These are phyloP conservation scores for Coniella lustricola DNA, from an alignment of 2,329 filamentous ascomycete species.

Conservation along the genomic window DNA sequence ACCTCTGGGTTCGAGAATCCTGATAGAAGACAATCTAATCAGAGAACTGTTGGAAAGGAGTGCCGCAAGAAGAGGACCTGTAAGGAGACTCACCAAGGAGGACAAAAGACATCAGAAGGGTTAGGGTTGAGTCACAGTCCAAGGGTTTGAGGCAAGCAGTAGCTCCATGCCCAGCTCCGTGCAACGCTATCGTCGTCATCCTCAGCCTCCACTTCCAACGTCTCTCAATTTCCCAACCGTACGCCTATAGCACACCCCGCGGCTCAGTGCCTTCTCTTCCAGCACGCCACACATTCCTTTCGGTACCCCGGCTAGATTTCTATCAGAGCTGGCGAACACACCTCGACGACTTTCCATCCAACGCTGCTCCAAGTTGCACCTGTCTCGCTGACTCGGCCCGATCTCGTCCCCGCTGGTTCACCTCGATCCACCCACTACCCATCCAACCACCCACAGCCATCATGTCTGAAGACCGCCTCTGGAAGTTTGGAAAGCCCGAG, in stretches of 20 bases:
- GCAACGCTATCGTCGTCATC: slow-evolving; percentile 15
- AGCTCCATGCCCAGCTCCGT: slow-evolving; percentile 6
- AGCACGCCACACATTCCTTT: no score
- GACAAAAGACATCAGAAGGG: neutral
- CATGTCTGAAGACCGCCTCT: slow-evolving; percentile 60
- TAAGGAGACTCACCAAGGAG: no score
- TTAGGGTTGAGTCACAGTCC: slow-evolving; percentile 6
- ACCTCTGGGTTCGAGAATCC: no score
- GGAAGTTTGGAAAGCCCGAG: slow-evolving; percentile 59
- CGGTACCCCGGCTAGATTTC: no score
- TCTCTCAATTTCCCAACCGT: neutral
- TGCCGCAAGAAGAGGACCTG: no score
- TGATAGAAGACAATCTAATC: no score
- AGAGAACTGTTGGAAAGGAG: no score
- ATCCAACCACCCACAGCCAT: slow-evolving; percentile 11
- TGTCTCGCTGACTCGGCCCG: neutral
- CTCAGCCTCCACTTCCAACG: slow-evolving; percentile 9
- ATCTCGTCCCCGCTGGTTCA: neutral
- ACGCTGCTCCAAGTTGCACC: no score
- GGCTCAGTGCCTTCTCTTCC: no score
- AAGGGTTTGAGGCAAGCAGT: slow-evolving; percentile 2
- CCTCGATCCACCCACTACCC: no score
- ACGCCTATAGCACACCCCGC: neutral
- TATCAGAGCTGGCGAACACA: no score
- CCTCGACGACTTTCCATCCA: no score